Evolutionary conservation across 2,329 filamentous ascomycete genomes (phyloP), one percentile per base, ranked within the genome.

Genomic region (Epichloe coenophiala): DNA sequence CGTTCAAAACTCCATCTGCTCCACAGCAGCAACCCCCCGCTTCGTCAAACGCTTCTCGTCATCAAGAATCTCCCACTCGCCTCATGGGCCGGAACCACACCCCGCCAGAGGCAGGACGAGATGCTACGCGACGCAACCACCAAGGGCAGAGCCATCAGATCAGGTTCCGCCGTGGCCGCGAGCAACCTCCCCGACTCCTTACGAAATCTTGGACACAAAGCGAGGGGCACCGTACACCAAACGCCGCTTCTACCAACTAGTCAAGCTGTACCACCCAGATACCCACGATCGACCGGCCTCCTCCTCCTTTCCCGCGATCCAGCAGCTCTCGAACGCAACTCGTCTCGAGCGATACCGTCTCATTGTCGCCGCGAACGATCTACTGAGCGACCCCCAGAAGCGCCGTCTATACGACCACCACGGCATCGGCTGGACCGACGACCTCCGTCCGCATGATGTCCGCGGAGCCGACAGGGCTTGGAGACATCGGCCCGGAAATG

Each of bases 181-280:
- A 5, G 62, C 64, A 5, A 54, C 62, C 19, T 61, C 73, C 40
- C 87, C 86, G 1, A 91, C 90, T 0, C 93, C 93, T 1, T 97
- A 98, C 70, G 87, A 97, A 61, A 87, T 98, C 62, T 83, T 97
- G 60, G 73, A 77, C 54, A 66, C 71, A 45, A 60, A 66, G 49
- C 77, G 71, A 58, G 71, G 72, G 51, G 81, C 80, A 13, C 77
- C 81, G 2, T 97, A 98, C 66, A 83, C 79, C 55, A 97, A 98
- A 68, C 70, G 75, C 42, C 81, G 81, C 53, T 98, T 89, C 74
- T 93, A 94, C 67, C 78, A 91, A 61, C 79, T 98, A 48, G 93
- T 95, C 52, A 98, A 97, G 71, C 74, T 94, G 45, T 98, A 98
- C 70, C 93, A 98, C 63, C 93, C 93, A 0, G 93, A 98, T 66